Evolutionary conservation across 2,329 filamentous ascomycete species (phyloP).

Genomic region (Emergomyces africanus): DNA sequence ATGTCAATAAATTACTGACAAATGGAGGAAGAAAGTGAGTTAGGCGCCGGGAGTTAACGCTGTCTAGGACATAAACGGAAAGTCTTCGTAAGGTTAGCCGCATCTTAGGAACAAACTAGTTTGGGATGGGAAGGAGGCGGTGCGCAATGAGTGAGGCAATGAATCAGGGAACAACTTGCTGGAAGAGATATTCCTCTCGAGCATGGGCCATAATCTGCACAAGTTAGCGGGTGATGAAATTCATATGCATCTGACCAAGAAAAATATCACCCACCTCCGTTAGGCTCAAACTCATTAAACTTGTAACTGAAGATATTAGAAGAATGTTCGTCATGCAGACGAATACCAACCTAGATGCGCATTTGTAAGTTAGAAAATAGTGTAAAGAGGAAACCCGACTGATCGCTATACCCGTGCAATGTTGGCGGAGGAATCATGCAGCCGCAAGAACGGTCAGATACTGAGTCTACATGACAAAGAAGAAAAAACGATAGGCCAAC

Average conservation of each 20-base stretch:
- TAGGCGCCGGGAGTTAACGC: constrained; percentile 33
- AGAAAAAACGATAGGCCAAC: background rate
- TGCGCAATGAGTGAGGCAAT: background rate
- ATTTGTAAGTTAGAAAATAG: background rate
- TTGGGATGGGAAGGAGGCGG: background rate
- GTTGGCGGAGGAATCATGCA: background rate
- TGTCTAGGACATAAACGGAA: constrained; percentile 33
- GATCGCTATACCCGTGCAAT: constrained; percentile 7
- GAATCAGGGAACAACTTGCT: constrained; percentile 27
- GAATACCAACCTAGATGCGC: constrained; percentile 38
- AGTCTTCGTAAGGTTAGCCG: constrained; percentile 16
- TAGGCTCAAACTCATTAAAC: constrained; percentile 45
- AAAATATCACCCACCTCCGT: constrained; percentile 35
- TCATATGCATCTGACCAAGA: constrained; percentile 2
- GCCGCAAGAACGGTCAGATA: background rate
- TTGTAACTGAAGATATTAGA: constrained; percentile 47
- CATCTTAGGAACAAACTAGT: background rate
- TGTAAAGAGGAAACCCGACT: background rate
- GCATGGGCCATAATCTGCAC: constrained; percentile 47
- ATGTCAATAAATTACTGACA: constrained; percentile 19
- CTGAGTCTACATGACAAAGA: background rate
- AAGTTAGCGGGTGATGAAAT: background rate
- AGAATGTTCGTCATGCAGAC: constrained; percentile 49
- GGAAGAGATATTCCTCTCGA: constrained; percentile 49
- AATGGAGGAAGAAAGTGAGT: constrained; percentile 37